Evolutionary conservation across 2,329 filamentous ascomycete species (phyloP).

Genomic region (Calonectria pteridis): DNA sequence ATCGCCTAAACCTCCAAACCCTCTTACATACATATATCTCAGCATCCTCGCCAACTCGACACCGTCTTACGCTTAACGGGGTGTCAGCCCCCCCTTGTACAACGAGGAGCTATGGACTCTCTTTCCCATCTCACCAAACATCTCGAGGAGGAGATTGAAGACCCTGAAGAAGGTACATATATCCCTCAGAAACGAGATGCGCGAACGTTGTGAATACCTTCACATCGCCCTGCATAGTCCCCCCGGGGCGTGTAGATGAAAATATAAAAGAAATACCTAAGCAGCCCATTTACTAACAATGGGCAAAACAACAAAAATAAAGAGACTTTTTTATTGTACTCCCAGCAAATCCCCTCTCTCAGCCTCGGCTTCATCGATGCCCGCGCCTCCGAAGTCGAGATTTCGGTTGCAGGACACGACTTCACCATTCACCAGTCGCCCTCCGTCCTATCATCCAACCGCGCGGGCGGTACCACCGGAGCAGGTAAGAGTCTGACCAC

Average conservation of each 20-base stretch:
- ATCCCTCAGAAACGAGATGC: neutral
- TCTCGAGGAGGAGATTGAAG: slow-evolving; percentile 60
- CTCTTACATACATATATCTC: neutral
- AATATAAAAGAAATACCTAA: neutral
- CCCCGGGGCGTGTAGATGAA: neutral
- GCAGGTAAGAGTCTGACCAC: slow-evolving; percentile 54
- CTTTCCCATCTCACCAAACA: slow-evolving; percentile 42
- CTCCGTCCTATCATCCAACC: slow-evolving; percentile 80
- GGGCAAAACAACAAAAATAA: neutral
- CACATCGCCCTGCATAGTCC: neutral
- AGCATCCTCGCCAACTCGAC: neutral
- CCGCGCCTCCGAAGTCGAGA: slow-evolving; percentile 71
- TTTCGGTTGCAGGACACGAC: slow-evolving; percentile 77
- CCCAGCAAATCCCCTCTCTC: slow-evolving; percentile 77
- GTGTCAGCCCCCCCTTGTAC: neutral
- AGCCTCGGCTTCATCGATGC: slow-evolving; percentile 90
- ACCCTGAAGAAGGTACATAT: slow-evolving; percentile 61
- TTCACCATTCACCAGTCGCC: slow-evolving; percentile 87
- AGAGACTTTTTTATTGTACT: slow-evolving; percentile 93
- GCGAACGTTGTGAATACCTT: neutral
- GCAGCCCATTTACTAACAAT: neutral
- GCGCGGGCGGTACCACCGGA: slow-evolving; percentile 71
- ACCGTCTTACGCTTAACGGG: neutral
- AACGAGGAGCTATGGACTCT: slow-evolving; percentile 26
- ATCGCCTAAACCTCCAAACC: neutral